phyloP scores from a whole-genome alignment of 2,329 filamentous ascomycete genomes.

The Trichoderma sp. region DNA sequence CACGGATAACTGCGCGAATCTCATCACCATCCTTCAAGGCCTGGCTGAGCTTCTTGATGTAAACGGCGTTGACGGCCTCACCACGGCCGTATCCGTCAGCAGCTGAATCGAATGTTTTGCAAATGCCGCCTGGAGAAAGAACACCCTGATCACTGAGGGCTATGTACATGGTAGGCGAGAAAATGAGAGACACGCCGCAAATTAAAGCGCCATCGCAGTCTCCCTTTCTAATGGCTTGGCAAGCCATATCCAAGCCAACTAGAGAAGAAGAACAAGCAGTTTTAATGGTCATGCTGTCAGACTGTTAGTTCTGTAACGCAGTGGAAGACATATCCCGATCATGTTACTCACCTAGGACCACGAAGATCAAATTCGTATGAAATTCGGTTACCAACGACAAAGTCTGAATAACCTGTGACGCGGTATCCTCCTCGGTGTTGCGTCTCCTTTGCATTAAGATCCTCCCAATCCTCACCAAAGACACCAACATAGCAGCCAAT shows the following conservation, averaged over 20 bases:
- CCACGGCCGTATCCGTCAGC: slow-evolving; percentile 52
- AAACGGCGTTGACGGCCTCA: slow-evolving; percentile 46
- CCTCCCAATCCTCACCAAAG: slow-evolving; percentile 36
- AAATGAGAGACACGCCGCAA: slow-evolving; percentile 38
- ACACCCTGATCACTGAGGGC: slow-evolving; percentile 32
- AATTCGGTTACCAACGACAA: slow-evolving; percentile 37
- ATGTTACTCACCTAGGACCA: slow-evolving; percentile 45
- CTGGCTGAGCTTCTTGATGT: slow-evolving; percentile 46
- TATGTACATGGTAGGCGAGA: slow-evolving; percentile 32
- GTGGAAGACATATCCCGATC: slow-evolving; percentile 25
- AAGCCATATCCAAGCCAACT: slow-evolving; percentile 38
- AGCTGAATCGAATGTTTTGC: slow-evolving; percentile 40
- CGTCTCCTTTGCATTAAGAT: slow-evolving; percentile 24
- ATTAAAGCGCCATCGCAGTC: slow-evolving; percentile 38
- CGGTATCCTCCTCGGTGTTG: slow-evolving; percentile 25
- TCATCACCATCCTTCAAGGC: slow-evolving; percentile 49
- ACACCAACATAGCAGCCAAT: slow-evolving; percentile 36
- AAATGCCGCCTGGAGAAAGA: slow-evolving; percentile 33
- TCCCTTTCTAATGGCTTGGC: slow-evolving; percentile 32
- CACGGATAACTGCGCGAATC: slow-evolving; percentile 40
- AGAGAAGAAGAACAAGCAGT: slow-evolving; percentile 42
- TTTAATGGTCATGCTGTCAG: slow-evolving; percentile 36
- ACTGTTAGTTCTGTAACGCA: background rate
- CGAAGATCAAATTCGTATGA: slow-evolving; percentile 45
- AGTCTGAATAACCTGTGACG: slow-evolving; percentile 33